Percentiles rank a stretch among this genome's conserved stretches.
phyloP scores from a whole-genome alignment of 805 yeast genomes.

The Ogataea glucozyma region DNA sequence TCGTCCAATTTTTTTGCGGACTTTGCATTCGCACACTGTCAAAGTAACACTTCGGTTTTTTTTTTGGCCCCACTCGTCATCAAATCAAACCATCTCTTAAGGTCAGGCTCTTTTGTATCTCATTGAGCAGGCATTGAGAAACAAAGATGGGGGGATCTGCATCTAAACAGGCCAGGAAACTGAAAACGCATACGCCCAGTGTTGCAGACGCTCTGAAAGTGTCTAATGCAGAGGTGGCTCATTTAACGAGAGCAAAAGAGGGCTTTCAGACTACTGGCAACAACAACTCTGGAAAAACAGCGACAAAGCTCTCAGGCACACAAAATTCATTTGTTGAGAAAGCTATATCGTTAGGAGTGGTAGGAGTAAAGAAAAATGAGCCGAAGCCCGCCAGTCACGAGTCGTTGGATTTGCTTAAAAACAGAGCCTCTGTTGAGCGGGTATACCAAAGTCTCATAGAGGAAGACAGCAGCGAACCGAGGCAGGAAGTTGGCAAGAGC shows the following conservation, averaged over 20 bases:
- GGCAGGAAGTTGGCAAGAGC: slow-evolving; percentile 10
- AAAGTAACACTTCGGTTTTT: too few species aligned
- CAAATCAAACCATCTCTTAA: background rate
- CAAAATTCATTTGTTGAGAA: slow-evolving; percentile 13
- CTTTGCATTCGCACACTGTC: background rate
- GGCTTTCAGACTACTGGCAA: background rate
- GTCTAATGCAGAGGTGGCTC: background rate
- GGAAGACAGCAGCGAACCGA: slow-evolving; percentile 10
- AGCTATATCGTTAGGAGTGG: slow-evolving; percentile 29
- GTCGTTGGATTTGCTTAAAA: slow-evolving; percentile 26
- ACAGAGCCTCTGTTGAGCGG: slow-evolving; percentile 25
- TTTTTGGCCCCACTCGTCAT: too few species aligned
- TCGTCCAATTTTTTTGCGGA: slow-evolving; percentile 51
- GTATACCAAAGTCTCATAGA: slow-evolving; percentile 19
- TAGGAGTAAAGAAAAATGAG: slow-evolving; percentile 20
- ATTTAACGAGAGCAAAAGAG: background rate
- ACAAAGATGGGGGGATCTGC: slow-evolving; percentile 28
- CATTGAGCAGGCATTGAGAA: background rate
- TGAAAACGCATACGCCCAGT: slow-evolving; percentile 9
- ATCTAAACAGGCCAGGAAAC: slow-evolving; percentile 24
- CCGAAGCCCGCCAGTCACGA: slow-evolving; percentile 21
- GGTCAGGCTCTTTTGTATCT: background rate
- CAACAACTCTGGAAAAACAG: background rate
- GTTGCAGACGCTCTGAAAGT: slow-evolving; percentile 14
- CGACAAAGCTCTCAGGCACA: background rate